Percentiles rank a stretch among this genome's conserved stretches.
Evolutionary conservation across 1,284 basidiomycete genomes (phyloP).

Genomic region (Marasmius fiardii): DNA sequence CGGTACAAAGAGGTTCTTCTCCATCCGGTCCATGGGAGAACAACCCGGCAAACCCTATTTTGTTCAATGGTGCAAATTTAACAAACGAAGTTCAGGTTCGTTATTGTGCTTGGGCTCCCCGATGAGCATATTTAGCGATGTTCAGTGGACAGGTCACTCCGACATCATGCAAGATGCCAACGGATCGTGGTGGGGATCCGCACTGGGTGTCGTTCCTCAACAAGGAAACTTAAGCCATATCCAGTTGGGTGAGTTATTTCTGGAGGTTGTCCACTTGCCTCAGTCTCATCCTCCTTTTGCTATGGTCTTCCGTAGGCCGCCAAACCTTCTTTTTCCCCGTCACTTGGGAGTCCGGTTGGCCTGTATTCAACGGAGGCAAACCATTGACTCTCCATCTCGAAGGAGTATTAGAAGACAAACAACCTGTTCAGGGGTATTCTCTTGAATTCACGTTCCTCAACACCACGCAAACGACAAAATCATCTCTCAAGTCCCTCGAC

Average conservation of each 20-base stretch:
- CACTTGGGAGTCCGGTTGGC: constrained; percentile 36
- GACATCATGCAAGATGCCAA: constrained; percentile 34
- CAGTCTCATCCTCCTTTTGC: not conserved
- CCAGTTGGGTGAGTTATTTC: constrained; percentile 25
- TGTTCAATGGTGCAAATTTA: constrained; percentile 34
- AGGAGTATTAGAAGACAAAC: constrained; percentile 24
- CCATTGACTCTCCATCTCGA: constrained; percentile 27
- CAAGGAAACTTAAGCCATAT: constrained; percentile 29
- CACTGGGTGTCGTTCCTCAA: constrained; percentile 38
- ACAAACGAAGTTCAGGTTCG: not conserved
- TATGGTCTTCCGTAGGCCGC: constrained; percentile 25
- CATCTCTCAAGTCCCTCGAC: not conserved
- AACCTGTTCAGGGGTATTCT: constrained; percentile 21
- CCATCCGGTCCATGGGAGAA: constrained; percentile 38
- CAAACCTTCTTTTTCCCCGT: constrained; percentile 42
- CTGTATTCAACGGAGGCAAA: constrained; percentile 30
- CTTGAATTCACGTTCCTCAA: constrained; percentile 23
- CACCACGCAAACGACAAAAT: not conserved
- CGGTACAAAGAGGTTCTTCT: constrained; percentile 34
- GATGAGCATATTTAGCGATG: constrained; percentile 7
- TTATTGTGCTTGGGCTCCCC: constrained; percentile 13
- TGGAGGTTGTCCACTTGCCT: not conserved
- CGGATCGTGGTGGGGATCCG: constrained; percentile 42
- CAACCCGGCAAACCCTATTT: constrained; percentile 36
- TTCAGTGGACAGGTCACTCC: constrained; percentile 39